phyloP scores from a whole-genome alignment of 345 rosid species.

The Dipteronia dyeriana region DNA sequence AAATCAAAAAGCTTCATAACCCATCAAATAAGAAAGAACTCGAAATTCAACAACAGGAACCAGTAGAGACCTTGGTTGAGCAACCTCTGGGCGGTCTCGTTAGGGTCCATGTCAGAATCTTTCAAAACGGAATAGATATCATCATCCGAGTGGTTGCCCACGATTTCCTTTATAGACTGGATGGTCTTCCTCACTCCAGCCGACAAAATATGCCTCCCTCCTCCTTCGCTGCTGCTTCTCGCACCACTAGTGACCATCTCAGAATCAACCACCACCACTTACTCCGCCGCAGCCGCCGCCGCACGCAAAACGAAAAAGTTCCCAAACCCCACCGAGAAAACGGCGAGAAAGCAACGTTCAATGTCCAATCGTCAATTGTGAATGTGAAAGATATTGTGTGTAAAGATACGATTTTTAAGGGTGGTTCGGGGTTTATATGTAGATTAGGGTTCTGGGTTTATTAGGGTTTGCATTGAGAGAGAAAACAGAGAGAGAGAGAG shows the following conservation, averaged over 20 bases:
- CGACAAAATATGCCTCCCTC: constrained; percentile 33
- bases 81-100: constrained; percentile 73
- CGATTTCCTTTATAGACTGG: constrained; percentile 72
- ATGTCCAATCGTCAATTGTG: not conserved
- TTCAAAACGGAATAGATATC: constrained; percentile 68
- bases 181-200: constrained; percentile 59
- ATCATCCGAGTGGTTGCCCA: constrained; percentile 73
- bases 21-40: not conserved
- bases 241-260: constrained; percentile 47
- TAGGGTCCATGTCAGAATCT: constrained; percentile 81
- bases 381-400: not conserved
- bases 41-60: not conserved
- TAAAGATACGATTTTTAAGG: not conserved
- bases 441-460: not conserved
- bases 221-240: constrained; percentile 27
- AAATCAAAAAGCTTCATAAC: no score
- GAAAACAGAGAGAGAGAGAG: not conserved
- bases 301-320: not conserved
- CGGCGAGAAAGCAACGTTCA: not conserved
- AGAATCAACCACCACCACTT: constrained; percentile 5
- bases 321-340: not conserved
- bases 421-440: not conserved
- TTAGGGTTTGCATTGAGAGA: constrained; percentile 43
- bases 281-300: not conserved
- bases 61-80: constrained; percentile 63